Evolutionary conservation across 306 rosid genomes (phyloP), one percentile per base, ranked within the genome.

Genomic region (Medicago arabica): DNA sequence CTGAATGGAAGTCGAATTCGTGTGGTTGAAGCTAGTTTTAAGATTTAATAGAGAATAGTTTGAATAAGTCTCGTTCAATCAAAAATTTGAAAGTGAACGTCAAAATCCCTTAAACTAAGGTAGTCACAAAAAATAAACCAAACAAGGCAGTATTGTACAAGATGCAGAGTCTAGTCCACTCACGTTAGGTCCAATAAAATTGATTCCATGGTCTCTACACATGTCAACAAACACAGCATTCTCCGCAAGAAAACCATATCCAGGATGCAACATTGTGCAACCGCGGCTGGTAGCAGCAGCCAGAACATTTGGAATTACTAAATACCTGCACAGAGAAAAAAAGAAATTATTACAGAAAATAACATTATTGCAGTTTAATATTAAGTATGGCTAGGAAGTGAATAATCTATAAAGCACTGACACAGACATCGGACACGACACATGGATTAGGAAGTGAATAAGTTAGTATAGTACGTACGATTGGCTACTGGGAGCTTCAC

Each of bases 191-290:
- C 99, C 99, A 82, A 95, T 92, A 77, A 95, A 95, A 88, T 92
- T 95, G 82, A 95, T 87, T 82, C 97, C 90, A 70, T 92, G 98
- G 55, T 84, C 93, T 81, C 81, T 85, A 82, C 99, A 95, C 97
- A 95, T 92, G 73, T 95, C 93, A 85, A 95, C 99, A 84, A 95
- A 95, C 67, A 82, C 72, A 17, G 97, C 98, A 90, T 95, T 95
- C 87, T 95, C 99, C 34, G 99, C 88, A 60, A 95, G 97, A 82
- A 95, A 92, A 76, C 99, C 99, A 83, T 95, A 95, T 80, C 99
- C 99, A 44, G 99, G 99, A 84, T 95, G 99, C 83, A 95, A 82
- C 99, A 95, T 92, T 11, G 97, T 89, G 78, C 99, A 92, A 34
- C 63, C 78, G 38, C 79, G 90, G 83, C 96, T 90, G 74, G 73